A percentile compares a stretch with the other conserved stretches of the same genome.
These are phyloP conservation scores for Climacium dendroides DNA, from an alignment of 225 moss, liverwort and hornwort species.

Conservation along the genomic window DNA sequence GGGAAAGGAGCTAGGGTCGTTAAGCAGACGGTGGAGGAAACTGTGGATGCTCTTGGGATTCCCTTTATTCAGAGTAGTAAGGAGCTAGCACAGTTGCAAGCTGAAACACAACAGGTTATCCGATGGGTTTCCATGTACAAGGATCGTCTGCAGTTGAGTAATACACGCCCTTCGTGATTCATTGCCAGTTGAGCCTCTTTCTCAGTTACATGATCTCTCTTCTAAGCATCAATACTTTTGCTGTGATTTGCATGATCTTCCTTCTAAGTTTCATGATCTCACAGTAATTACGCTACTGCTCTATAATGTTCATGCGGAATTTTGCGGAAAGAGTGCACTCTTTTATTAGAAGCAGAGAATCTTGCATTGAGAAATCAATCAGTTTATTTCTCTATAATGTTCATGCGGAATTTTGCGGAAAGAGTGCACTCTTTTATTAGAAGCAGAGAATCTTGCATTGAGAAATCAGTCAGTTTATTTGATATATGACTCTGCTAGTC, in stretches of 20 bases:
- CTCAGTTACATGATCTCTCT: background rate
- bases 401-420: background rate
- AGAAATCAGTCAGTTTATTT: background rate
- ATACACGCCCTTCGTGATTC: constrained; percentile 1
- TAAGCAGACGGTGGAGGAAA: constrained; percentile 45
- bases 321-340: background rate
- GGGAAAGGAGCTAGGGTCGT: constrained; percentile 48
- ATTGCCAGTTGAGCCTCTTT: background rate
- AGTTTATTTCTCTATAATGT: too few relatives aligned
- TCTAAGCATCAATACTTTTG: background rate
- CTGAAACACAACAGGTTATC: constrained; percentile 53
- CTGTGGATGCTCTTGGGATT: constrained; percentile 47
- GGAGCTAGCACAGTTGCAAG: constrained; percentile 42
- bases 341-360: background rate
- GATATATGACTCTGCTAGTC: background rate
- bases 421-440: background rate
- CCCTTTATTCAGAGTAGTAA: constrained; percentile 32
- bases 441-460: background rate
- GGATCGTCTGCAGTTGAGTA: constrained; percentile 27
- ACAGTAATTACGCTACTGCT: background rate
- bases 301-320: background rate
- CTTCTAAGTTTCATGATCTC: background rate
- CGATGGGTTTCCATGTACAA: constrained; percentile 63
- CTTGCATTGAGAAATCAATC: background rate
- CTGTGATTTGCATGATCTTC: background rate